phyloP scores from a whole-genome alignment of 1,284 basidiomycete species.

The Pyrrhoderma lamaoense region DNA sequence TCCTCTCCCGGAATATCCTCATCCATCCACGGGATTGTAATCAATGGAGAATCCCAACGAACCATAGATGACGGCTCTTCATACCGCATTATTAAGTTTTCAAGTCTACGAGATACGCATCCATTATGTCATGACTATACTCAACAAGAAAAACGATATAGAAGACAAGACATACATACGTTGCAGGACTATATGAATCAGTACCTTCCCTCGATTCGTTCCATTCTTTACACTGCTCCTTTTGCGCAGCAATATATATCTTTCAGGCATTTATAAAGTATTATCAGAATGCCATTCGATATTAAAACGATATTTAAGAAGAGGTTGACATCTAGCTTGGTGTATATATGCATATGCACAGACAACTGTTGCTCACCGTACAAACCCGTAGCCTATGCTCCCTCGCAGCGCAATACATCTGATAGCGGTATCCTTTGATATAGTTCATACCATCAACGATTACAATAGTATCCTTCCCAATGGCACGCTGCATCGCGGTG shows the following conservation, averaged over 20 bases:
- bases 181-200: conserved; percentile 56
- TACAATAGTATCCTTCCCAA: conserved; percentile 70
- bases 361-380: conserved; percentile 57
- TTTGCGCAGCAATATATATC: conserved; percentile 73
- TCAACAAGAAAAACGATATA: conserved; percentile 1
- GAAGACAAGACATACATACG: conserved; percentile 38
- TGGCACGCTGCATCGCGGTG: conserved; percentile 72
- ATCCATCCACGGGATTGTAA: conserved; percentile 77
- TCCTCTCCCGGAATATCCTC: conserved; percentile 58
- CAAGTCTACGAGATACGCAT: conserved; percentile 49
- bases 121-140: too few species aligned
- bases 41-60: conserved; percentile 93
- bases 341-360: background rate
- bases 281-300: too few species aligned
- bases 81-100: conserved; percentile 83
- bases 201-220: conserved; percentile 48
- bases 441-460: conserved; percentile 92
- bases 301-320: too few species aligned
- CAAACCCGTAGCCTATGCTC: conserved; percentile 82
- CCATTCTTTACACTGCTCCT: conserved; percentile 75
- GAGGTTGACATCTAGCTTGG: too few species aligned
- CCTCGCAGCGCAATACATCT: conserved; percentile 92
- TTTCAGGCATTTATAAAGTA: conserved; percentile 28
- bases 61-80: conserved; percentile 98
- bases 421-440: conserved; percentile 96